Conservation (phyloP, 495 filamentous ascomycete species). For the Hypomontagnella submonticulosa region DNA sequence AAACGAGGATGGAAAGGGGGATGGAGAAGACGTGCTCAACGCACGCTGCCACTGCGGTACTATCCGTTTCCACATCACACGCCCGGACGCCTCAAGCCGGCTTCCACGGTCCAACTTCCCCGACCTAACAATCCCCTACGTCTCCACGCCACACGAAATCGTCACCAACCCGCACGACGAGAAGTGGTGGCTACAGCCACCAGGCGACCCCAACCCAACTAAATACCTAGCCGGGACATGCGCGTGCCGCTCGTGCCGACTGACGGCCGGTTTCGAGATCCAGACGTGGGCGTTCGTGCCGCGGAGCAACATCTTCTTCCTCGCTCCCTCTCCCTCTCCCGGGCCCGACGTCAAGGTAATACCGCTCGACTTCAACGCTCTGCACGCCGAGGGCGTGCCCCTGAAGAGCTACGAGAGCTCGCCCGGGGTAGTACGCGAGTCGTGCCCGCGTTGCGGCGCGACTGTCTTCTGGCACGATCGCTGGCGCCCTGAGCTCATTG, state of each 20-base stretch:
- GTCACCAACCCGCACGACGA: conserved; percentile 52
- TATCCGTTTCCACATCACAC: conserved; percentile 55
- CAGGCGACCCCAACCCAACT: conserved; percentile 52
- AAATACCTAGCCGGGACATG: conserved; percentile 74
- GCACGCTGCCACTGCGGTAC: conserved; percentile 57
- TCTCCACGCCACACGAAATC: conserved; percentile 53
- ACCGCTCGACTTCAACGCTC: conserved; percentile 54
- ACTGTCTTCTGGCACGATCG: conserved; percentile 73
- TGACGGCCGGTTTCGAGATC: conserved; percentile 71
- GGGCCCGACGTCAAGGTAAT: conserved; percentile 35
- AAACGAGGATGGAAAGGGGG: not conserved
- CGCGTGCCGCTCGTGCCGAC: conserved; percentile 70
- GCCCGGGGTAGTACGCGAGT: conserved; percentile 66
- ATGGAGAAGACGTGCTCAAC: conserved; percentile 38
- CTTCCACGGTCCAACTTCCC: conserved; percentile 46
- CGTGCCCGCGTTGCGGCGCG: conserved; percentile 72
- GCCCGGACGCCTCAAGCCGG: conserved; percentile 46
- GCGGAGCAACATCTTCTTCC: conserved; percentile 66
- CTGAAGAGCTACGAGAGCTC: conserved; percentile 67
- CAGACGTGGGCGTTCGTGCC: conserved; percentile 77
- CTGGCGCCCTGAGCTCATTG: conserved; percentile 67
- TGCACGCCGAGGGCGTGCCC: conserved; percentile 51
- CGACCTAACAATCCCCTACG: conserved; percentile 50
- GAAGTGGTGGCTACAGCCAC: conserved; percentile 52
- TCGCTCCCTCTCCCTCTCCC: conserved; percentile 4